Evolutionary conservation across 2,329 filamentous ascomycete genomes (phyloP), one percentile per base, ranked within the genome.

Genomic region (Cercospora sojina): DNA sequence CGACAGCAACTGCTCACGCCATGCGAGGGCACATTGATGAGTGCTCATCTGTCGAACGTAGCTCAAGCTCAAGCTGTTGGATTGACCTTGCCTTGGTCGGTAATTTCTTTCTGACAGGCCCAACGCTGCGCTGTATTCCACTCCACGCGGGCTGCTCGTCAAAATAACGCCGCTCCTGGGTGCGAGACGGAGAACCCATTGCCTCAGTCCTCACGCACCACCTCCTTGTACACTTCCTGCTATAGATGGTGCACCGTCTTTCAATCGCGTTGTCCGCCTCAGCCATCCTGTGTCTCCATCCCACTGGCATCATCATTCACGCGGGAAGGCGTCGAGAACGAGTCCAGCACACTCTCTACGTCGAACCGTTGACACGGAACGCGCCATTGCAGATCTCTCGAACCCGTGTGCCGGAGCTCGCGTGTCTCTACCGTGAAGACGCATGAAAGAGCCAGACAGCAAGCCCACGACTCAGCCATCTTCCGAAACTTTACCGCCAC

Each of bases 21-120:
- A 70, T 67, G 71, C 70, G 71, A 73, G 70, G 70, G 70, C 66
- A 67, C 49, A 61, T 62, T 65, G 53, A 35, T 65, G 53, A 35
- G 18, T 18, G 53, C 16, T 35, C n/a, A 57, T 35, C 53, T 57
- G 27, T 35, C 31, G 53, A n/a, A 35, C 18, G 53, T 57, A 57
- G 29, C 31, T 31, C 53, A 57, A 57, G 29, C 53, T 57, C 31
- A 64, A 60, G 59, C 53, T 49, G 53, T 62, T 59, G 49, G 58
- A 55, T 57, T 61, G 53, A 51, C 61, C 60, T 62, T 55, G 49
- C 60, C 60, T 62, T 62, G 47, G 49, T 47, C 41, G 20, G 55
- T 49, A 64, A 67, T 64, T 56, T 67, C 60, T 43, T 58, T 43
- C 47, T 63, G 64, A 66, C 64, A 69, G 65, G 69, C 63, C 64